Base-by-base conservation (phyloP, 2,329 filamentous ascomycete species). In the Penicillium olsonii region DNA sequence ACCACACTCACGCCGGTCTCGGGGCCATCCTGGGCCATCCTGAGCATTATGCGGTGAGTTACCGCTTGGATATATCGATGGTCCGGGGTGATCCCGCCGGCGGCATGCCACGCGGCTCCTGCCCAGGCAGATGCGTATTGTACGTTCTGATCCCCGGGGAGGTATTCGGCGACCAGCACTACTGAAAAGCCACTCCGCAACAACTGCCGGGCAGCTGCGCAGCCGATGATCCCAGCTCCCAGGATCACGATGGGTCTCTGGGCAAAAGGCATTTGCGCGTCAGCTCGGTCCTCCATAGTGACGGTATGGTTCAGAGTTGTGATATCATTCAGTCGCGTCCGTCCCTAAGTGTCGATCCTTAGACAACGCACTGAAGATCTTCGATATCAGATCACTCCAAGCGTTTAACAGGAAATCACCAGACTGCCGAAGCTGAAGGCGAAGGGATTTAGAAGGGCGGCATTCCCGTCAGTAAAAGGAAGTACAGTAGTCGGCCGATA, bases 161-260 rank as follows among this genome's bases (percentile, higher is more conserved):
- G 54, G 48, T 64, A 70, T 45, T 72, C 68, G 1, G 67, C 69
- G 5, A 72, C 67, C 24, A 72, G 29, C 5, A 61, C 57, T 5
- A 71, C 69, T 5, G 61, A 54, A 33, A 72, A 71, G 2, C 69
- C 69, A 22, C 60, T 59, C n/a, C 61, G 56, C 4, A 72, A 55
- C 9, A 72, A 56, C 48, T 70, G 68, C 18, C 63, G 61, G 6
- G 69, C 69, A 2, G 68, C 53, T 3, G 69, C 64, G 54, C 69
- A 72, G n/a, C 69, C 69, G 22, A 72, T 72, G 35, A 72, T 71
- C 2, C 69, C 69, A 15, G 68, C 69, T n/a, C 69, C 69, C 1
- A 72, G 55, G 20, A 72, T 68, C 24, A 72, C 49, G 27, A 72
- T 53, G 5, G 68, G 65, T 8, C 67, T 64, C 45, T 69, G 67